Conservation (phyloP, 2,329 filamentous ascomycete genomes). For the Phaeomoniella chlamydospora region DNA sequence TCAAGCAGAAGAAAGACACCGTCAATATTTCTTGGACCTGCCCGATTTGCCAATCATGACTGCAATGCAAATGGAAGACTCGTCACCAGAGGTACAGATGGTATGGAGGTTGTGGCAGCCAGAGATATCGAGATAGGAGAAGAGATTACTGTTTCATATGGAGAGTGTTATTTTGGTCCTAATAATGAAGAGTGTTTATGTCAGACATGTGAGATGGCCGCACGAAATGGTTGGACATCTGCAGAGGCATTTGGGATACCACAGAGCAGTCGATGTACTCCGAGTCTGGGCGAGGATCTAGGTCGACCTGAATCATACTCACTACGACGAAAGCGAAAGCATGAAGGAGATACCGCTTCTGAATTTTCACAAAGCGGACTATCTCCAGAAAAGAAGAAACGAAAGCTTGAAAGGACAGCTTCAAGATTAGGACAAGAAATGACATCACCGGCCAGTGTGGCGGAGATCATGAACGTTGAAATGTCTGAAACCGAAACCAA, state of each 20-base stretch:
- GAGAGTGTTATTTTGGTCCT: slow-evolving; percentile 88
- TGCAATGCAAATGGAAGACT: slow-evolving; percentile 84
- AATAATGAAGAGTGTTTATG: slow-evolving; percentile 94
- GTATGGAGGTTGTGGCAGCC: slow-evolving; percentile 80
- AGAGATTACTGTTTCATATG: slow-evolving; percentile 93
- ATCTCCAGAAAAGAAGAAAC: not conserved
- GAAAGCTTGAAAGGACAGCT: not conserved
- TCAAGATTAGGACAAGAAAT: not conserved
- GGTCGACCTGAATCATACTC: slow-evolving; percentile 3
- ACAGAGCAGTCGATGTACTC: slow-evolving; percentile 19
- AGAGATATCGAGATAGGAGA: slow-evolving; percentile 74
- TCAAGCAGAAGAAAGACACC: slow-evolving; percentile 83
- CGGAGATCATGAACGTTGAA: not conserved
- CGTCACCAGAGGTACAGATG: slow-evolving; percentile 67
- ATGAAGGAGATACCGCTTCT: not conserved
- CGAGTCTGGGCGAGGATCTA: slow-evolving; percentile 14
- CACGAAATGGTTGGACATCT: slow-evolving; percentile 70
- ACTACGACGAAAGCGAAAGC: slow-evolving; percentile 9
- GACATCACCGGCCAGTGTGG: not conserved
- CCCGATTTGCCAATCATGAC: slow-evolving; percentile 94
- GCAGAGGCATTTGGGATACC: slow-evolving; percentile 18
- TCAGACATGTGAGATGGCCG: slow-evolving; percentile 61
- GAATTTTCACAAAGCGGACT: not conserved
- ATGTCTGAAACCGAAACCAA: not conserved
- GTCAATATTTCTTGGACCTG: slow-evolving; percentile 85